Evolutionary conservation across 768 basidiomycete species (phyloP).

Genomic region (Gyrodon lividus): DNA sequence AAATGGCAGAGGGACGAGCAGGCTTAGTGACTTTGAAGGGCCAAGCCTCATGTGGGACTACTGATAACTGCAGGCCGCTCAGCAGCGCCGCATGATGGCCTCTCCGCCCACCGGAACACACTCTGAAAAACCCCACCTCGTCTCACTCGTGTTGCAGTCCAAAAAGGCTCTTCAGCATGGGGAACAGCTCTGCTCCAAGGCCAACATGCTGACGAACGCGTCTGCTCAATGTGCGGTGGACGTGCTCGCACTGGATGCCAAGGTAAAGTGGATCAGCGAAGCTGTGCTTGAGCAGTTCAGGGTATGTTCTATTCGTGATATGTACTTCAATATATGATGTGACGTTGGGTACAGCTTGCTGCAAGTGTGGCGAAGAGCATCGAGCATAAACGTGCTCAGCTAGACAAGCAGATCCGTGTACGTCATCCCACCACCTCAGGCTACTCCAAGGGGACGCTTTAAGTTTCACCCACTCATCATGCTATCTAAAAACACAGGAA

Average conservation of each 20-base stretch:
- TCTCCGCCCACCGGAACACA: slow-evolving; percentile 13
- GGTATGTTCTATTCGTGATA: slow-evolving; percentile 37
- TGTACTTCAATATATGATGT: not conserved
- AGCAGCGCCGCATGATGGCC: slow-evolving; percentile 12
- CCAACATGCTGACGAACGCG: slow-evolving; percentile 59
- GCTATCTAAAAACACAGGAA: slow-evolving; percentile 42
- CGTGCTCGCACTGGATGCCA: slow-evolving; percentile 75
- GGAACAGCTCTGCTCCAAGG: slow-evolving; percentile 68
- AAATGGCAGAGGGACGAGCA: too few species aligned
- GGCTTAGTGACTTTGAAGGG: too few species aligned
- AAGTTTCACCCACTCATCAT: not conserved
- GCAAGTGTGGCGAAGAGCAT: slow-evolving; percentile 71
- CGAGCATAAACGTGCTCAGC: slow-evolving; percentile 62
- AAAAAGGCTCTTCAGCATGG: slow-evolving; percentile 82
- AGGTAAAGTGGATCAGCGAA: slow-evolving; percentile 73
- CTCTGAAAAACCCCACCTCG: slow-evolving; percentile 58
- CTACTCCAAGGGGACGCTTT: not conserved
- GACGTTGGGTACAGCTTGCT: slow-evolving; percentile 55
- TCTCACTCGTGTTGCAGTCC: slow-evolving; percentile 75
- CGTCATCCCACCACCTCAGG: slow-evolving; percentile 15
- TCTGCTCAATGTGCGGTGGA: slow-evolving; percentile 69
- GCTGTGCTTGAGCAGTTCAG: slow-evolving; percentile 76
- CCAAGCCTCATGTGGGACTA: too few species aligned
- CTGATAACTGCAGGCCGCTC: not conserved
- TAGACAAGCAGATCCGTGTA: slow-evolving; percentile 64